These are phyloP conservation scores for Acidiella bohemica DNA, from an alignment of 495 filamentous ascomycete species.

Conservation along the genomic window DNA sequence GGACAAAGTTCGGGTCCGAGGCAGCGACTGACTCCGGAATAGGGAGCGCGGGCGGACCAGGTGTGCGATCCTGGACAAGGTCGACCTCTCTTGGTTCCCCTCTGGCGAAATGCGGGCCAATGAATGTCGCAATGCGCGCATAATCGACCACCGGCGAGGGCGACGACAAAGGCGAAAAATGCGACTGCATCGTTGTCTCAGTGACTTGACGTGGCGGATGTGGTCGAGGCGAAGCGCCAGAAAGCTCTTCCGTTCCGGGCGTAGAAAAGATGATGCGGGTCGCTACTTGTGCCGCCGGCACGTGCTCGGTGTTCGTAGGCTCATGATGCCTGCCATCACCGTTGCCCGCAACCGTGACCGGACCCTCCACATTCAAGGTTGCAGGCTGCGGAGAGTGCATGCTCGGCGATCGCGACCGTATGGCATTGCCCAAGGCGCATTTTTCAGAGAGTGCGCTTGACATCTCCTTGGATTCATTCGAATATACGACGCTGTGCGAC, in stretches of 20 bases:
- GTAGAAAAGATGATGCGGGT: slow-evolving; percentile 1
- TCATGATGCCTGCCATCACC: too few species aligned
- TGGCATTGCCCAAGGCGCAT: too few species aligned
- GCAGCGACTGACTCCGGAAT: neutral
- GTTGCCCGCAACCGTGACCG: too few species aligned
- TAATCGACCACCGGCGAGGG: slow-evolving; percentile 13
- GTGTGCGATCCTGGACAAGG: neutral
- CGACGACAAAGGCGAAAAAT: slow-evolving; percentile 2
- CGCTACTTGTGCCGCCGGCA: too few species aligned
- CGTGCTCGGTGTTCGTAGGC: too few species aligned
- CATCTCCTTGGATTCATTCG: too few species aligned
- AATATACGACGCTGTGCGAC: slow-evolving; percentile 4
- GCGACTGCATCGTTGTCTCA: neutral
- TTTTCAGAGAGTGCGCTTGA: too few species aligned
- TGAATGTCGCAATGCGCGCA: slow-evolving; percentile 9
- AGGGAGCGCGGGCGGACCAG: neutral
- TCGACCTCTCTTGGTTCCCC: slow-evolving; percentile 9
- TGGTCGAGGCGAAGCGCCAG: neutral
- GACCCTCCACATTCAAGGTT: too few species aligned
- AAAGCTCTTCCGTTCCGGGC: neutral
- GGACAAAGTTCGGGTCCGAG: neutral
- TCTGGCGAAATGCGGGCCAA: slow-evolving; percentile 7
- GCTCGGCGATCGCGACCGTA: too few species aligned
- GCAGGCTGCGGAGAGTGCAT: too few species aligned
- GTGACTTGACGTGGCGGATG: slow-evolving; percentile 1